Evolutionary conservation across 1,284 basidiomycete genomes (phyloP).

Genomic region (Mycena sp.): DNA sequence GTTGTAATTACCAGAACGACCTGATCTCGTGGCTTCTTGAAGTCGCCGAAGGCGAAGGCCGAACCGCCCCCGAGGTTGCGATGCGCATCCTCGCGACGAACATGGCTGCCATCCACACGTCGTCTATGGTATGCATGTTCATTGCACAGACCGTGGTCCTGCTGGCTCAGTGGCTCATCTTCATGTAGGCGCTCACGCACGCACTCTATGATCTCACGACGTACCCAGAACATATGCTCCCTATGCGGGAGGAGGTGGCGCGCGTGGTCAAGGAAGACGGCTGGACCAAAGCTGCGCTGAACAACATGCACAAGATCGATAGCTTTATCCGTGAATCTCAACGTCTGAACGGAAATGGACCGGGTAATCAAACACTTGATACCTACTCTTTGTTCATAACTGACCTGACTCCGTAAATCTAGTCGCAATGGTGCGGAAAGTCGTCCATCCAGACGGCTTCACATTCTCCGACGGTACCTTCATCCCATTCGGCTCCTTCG

Average conservation of each 20-base stretch:
- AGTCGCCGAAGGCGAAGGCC: conserved; percentile 30
- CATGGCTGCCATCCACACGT: conserved; percentile 40
- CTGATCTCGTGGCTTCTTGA: conserved; percentile 49
- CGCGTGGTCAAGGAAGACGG: too few species aligned
- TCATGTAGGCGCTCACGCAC: conserved; percentile 43
- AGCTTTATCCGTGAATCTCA: too few species aligned
- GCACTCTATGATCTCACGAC: conserved; percentile 51
- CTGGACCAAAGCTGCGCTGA: too few species aligned
- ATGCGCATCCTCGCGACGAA: conserved; percentile 37
- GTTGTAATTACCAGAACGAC: conserved; percentile 42
- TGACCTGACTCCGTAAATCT: too few species aligned
- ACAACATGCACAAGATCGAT: too few species aligned
- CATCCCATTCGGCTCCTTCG: too few species aligned
- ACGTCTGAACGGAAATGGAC: too few species aligned
- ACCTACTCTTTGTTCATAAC: too few species aligned
- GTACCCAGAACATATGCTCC: conserved; percentile 47
- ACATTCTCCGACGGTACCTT: too few species aligned
- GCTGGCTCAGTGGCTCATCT: not conserved
- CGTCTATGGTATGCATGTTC: conserved; percentile 32
- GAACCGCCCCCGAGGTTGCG: conserved; percentile 34
- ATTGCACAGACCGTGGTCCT: not conserved
- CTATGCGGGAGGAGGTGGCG: conserved; percentile 54
- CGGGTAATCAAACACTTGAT: too few species aligned
- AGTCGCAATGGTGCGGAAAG: too few species aligned
- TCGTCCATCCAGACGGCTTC: too few species aligned